A percentile compares a stretch with the other conserved stretches of the same genome.
Evolutionary conservation across 495 filamentous ascomycete genomes (phyloP).

Genomic region (Podospora appendiculata): DNA sequence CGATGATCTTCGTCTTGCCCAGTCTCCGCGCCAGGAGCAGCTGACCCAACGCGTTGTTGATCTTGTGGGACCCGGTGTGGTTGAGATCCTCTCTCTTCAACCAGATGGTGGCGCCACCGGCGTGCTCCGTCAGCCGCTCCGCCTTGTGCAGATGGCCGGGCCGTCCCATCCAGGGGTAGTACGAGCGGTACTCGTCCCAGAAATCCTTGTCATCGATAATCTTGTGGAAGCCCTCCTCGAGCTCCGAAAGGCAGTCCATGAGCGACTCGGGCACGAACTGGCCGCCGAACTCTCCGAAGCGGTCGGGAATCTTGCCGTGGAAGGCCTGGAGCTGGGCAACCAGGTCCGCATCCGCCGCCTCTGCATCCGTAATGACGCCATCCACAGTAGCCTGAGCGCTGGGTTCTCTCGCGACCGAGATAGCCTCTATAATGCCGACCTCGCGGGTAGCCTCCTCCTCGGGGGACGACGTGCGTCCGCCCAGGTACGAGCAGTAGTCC

Average conservation of each 20-base stretch:
- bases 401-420: slow-evolving; percentile 45
- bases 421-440: slow-evolving; percentile 57
- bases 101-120: slow-evolving; percentile 90
- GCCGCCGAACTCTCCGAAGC: slow-evolving; percentile 97
- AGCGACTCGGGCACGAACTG: slow-evolving; percentile 97
- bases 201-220: slow-evolving; percentile 81
- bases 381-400: slow-evolving; percentile 50
- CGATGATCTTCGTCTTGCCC: slow-evolving; percentile 91
- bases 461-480: slow-evolving; percentile 48
- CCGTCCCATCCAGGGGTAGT: slow-evolving; percentile 96
- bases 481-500: slow-evolving; percentile 78
- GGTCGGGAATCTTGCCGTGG: slow-evolving; percentile 58
- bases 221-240: slow-evolving; percentile 84
- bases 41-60: slow-evolving; percentile 93
- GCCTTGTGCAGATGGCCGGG: slow-evolving; percentile 88
- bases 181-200: slow-evolving; percentile 94
- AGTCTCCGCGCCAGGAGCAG: slow-evolving; percentile 71
- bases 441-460: slow-evolving; percentile 45
- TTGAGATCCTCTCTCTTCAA: slow-evolving; percentile 93
- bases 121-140: slow-evolving; percentile 77
- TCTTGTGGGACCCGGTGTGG: slow-evolving; percentile 83
- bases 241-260: slow-evolving; percentile 90
- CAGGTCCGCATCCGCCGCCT: slow-evolving; percentile 31
- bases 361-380: slow-evolving; percentile 19
- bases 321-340: slow-evolving; percentile 37